These are phyloP conservation scores for Mucuna pruriens DNA, from an alignment of 306 rosid genomes.

Conservation along the genomic window DNA sequence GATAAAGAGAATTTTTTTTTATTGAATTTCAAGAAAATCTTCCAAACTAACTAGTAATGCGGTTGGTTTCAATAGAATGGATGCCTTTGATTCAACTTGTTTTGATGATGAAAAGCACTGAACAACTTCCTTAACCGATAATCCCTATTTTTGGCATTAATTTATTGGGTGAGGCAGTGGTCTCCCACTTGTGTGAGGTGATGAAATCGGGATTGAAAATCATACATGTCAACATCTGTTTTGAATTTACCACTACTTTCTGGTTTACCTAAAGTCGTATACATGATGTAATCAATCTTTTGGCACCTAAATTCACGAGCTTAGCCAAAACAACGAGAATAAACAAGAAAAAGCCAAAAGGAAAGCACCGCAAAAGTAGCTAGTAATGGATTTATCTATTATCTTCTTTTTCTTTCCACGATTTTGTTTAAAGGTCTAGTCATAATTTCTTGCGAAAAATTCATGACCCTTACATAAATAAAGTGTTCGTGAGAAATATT, in stretches of 20 bases:
- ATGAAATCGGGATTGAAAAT: constrained; percentile 18
- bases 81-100: neutral
- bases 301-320: constrained; percentile 12
- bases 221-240: constrained; percentile 29
- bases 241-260: constrained; percentile 30
- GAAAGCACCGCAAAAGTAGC: neutral
- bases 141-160: constrained; percentile 12
- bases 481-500: neutral
- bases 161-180: constrained; percentile 24
- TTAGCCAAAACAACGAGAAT: neutral
- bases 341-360: neutral
- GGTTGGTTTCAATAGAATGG: neutral
- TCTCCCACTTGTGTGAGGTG: constrained; percentile 35
- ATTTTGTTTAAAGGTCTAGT: neutral
- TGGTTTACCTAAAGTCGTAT: neutral
- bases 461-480: neutral
- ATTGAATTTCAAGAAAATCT: neutral
- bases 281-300: constrained; percentile 29
- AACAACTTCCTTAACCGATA: neutral
- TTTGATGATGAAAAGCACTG: constrained; percentile 9
- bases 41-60: neutral
- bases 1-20: neutral
- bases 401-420: no score
- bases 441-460: neutral
- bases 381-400: neutral